Evolutionary conservation across 73 alveolate species (phyloP), one percentile per base, ranked within the genome.

Genomic region (Tetrahymena thermophila): DNA sequence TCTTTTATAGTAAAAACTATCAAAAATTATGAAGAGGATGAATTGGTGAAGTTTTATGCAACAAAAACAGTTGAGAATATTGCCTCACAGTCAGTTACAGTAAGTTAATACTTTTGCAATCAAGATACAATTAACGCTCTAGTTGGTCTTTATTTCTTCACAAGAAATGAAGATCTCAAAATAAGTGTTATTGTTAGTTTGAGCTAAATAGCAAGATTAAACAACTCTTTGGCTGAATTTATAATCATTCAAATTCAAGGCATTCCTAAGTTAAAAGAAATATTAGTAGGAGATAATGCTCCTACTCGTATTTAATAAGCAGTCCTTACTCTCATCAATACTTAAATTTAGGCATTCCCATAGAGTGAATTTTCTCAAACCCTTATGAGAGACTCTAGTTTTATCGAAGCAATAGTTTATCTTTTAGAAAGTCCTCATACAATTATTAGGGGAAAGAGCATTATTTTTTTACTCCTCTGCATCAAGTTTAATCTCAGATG

Each of bases 31-130:
- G 89, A 71, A 25, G 97, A 98, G 56, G 99, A 97, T 97, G 99
- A 98, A 93, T 96, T 98, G 17, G 99, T 98, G 56, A 98, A 97
- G 93, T 98, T 98, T 96, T 98, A 98, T 98, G 99, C 99, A 1
- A 96, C 98, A 94, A 98, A 98, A 96, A 98, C 99, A 57, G 96
- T 98, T 25, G 99, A 98, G 96, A 98, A 98, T 95, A 98, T 98
- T 35, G 42, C 98, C 44, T 98, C 98, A 2, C 97, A 97, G 94
- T 84, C 97, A 84, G 89, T 50, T 34, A 43, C 96, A 35, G 98
- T 98, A 15, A 98, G 99, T 23, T 94, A 94, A 34, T 95, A 95
- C 94, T 97, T 97, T 84, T 98, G 98, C 35, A 95, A 96, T 31
- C 55, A 93, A 19, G 98, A 97, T 40, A 96, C 97, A 25, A 97